These are phyloP conservation scores for Vanrija sp. DNA, from an alignment of 1,284 basidiomycete genomes.

Conservation along the genomic window DNA sequence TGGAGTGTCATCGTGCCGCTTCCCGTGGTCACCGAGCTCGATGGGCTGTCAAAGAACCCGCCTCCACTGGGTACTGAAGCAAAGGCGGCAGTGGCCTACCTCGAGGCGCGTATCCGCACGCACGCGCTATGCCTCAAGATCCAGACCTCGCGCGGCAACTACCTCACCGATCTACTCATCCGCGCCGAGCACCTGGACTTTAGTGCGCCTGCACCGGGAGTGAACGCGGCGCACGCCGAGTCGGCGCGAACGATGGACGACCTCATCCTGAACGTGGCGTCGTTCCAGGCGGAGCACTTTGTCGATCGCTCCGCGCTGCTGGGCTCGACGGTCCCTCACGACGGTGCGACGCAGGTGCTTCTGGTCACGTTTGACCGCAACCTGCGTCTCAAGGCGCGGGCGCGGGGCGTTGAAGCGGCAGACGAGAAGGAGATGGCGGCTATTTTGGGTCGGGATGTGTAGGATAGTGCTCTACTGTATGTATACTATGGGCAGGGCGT, in stretches of 20 bases:
- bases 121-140: slow-evolving; percentile 79
- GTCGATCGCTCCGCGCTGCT: slow-evolving; percentile 73
- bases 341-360: slow-evolving; percentile 66
- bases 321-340: slow-evolving; percentile 38
- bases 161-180: slow-evolving; percentile 75
- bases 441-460: slow-evolving; percentile 24
- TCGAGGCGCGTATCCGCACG: slow-evolving; percentile 70
- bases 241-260: slow-evolving; percentile 84
- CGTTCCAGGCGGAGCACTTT: slow-evolving; percentile 92
- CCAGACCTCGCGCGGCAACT: slow-evolving; percentile 92
- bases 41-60: slow-evolving; percentile 71
- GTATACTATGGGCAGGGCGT: too few species aligned
- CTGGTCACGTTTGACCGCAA: slow-evolving; percentile 89
- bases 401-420: slow-evolving; percentile 43
- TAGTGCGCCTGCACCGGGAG: slow-evolving; percentile 4
- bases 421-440: slow-evolving; percentile 47
- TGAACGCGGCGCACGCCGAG: slow-evolving; percentile 40
- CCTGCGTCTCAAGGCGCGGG: slow-evolving; percentile 49
- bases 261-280: slow-evolving; percentile 81
- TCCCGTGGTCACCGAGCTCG: slow-evolving; percentile 93
- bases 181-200: slow-evolving; percentile 84
- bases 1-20: slow-evolving; percentile 92
- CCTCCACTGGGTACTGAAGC: slow-evolving; percentile 65
- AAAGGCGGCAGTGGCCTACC: slow-evolving; percentile 65
- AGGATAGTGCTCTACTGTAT: too few species aligned